Evolutionary conservation across 306 rosid genomes (phyloP), one percentile per base, ranked within the genome.

Genomic region (Inga leiocalycina): DNA sequence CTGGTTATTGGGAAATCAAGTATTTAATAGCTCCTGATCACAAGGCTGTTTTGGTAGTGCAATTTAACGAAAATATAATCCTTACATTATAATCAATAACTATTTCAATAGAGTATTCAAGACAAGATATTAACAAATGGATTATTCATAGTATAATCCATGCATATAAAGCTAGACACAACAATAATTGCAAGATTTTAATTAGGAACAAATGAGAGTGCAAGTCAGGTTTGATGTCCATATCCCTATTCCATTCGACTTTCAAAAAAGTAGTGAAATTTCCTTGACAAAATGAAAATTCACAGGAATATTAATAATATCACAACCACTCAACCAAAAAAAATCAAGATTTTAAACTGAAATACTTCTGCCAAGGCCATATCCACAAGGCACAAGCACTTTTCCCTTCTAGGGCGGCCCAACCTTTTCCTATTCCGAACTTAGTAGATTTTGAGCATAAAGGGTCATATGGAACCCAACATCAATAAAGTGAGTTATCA

Each of bases 401-500:
- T 52, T 16, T 6, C 22, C 59, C 59, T 17, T 52, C n/a, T 1
- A 16, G 59, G 59, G 17, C 10, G 61, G 10, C 61, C 61, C 22
- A 17, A 19, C 61, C 61, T 19, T 54, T 19, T 6, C 20, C 57
- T 14, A 51, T 51, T 16, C 4, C 57, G 57, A 16, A 51, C n/a
- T 16, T 4, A 5, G 43, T 1, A 65, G 19, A 32, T 30, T 59
- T 59, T 4, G 70, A 19, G 20, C 61, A 66, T 11, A 7, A 56
- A 20, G 27, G 8, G 9, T 3, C 27, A 56, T 64, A 64, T 4
- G 41, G 39, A 14, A 32, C 39, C 69, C 16, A 82, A 87, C 88
- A 86, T 93, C 90, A 96, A 83, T 87, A 88, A 11, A 37, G 92
- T 45, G 93, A 64, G 83, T 96, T 86, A 84, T 96, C 92, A 86